Evolutionary conservation across 192 early-diverging fungal species (phyloP), one percentile per base, ranked within the genome.

Genomic region (Backusella tarrabulga): DNA sequence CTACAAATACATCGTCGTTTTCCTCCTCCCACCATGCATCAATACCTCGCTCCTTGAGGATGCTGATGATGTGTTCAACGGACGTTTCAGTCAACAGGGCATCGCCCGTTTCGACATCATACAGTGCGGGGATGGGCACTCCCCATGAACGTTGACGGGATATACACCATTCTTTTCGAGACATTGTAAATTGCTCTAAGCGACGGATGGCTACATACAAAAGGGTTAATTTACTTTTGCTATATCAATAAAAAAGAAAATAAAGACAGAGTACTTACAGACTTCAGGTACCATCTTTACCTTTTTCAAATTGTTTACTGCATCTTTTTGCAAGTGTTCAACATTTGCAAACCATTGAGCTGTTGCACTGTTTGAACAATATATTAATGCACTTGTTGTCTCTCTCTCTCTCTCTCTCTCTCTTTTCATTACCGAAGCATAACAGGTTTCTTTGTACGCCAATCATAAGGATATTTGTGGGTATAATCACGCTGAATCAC

Each of bases 341-440:
- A 95, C 82, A 50, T 93, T 89, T 15, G 92, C 92, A 85, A 95
- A 95, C 93, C 93, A 95, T 81, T 95, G 93, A 41, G 92, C 88
- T 7, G 93, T 95, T 8, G 93, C 92, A 44, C 93, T 88, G 77
- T 82, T 67, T 17, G 29, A 60, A 36, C 4, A 72, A 71, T 54
- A n/a, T 35, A 76, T 60, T 14, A 72, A 41, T 34, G 2, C 4
- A 68, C 9, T 54, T n/a, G 17, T 34, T 2, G 2, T 0, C 26
- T 42, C 0, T 67, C 19, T 21, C 6, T 54, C n/a, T n/a, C 5
- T n/a, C n/a, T 4, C 4, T 29, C 4, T 26, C 23, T 12, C 12
- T 26, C 54, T 26, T 60, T 4, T 36, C 23, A 34, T 46, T 68
- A 84, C 83, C 83, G 77, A n/a, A 88, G 85, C 74, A 95, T 93